These are phyloP conservation scores for Paramarasmius palmivorus DNA, from an alignment of 1,284 basidiomycete genomes.

Conservation along the genomic window DNA sequence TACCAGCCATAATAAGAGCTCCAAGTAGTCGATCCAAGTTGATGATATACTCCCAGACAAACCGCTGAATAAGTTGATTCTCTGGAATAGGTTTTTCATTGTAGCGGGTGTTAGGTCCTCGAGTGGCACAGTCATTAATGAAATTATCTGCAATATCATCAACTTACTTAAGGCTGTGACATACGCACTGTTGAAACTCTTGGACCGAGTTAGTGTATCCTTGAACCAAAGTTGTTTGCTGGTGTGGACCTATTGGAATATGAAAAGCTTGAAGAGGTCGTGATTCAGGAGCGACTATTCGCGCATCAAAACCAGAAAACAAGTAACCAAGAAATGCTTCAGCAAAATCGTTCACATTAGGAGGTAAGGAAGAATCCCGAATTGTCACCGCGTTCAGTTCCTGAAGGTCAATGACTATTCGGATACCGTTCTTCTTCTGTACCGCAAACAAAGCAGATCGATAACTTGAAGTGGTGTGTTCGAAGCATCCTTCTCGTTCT, in stretches of 20 bases:
- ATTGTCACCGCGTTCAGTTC: conserved; percentile 32
- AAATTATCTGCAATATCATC: conserved; percentile 20
- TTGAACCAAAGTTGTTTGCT: conserved; percentile 22
- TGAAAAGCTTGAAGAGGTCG: conserved; percentile 18
- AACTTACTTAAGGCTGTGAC: conserved; percentile 21
- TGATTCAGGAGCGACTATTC: conserved; percentile 9
- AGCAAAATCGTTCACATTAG: conserved; percentile 29
- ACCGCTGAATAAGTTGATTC: conserved; percentile 19
- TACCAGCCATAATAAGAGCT: neutral
- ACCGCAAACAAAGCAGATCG: conserved; percentile 30
- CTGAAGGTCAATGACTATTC: conserved; percentile 31
- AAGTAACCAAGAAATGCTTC: conserved; percentile 28
- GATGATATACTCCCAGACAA: conserved; percentile 23
- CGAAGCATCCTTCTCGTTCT: conserved; percentile 26
- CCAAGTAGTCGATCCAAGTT: conserved; percentile 16
- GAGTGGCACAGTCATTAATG: conserved; percentile 29
- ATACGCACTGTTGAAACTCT: conserved; percentile 23
- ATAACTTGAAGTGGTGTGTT: conserved; percentile 29
- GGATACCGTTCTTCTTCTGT: conserved; percentile 29
- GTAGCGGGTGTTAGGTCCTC: conserved; percentile 24
- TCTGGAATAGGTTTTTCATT: conserved; percentile 14
- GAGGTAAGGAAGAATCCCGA: conserved; percentile 26
- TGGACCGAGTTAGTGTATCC: conserved; percentile 30
- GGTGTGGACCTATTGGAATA: conserved; percentile 13
- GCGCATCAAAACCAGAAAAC: conserved; percentile 27